Evolutionary conservation across 2,329 filamentous ascomycete genomes (phyloP), one percentile per base, ranked within the genome.

Genomic region (Colletotrichum incanum): DNA sequence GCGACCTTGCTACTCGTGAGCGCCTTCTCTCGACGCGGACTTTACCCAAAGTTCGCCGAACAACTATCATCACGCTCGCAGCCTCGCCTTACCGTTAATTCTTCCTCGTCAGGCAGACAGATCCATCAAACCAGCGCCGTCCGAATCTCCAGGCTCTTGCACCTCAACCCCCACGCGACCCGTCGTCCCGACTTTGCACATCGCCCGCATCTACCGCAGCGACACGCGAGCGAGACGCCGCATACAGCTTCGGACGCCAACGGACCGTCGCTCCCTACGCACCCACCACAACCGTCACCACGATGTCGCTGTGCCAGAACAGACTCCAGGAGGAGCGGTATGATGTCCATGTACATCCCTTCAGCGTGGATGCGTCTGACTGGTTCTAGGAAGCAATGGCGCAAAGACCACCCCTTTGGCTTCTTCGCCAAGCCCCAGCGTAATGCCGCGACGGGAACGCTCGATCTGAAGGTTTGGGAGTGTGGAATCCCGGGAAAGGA

Each of bases 381-480:
- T 59, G 52, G 64, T 50, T 47, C 37, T 77, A 98, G 95, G 75
- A 98, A 98, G 85, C 94, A 98, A 85, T 99, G 96, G 96, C 92
- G 96, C 76, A 92, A 92, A 80, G 96, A 99, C 77, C 96, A 99
- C 79, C 97, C 97, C 0, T 99, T 99, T 79, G 96, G 96, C 73
- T 99, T 99, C 86, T 98, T 93, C 82, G 96, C 96, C 31, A 94
- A 95, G 80, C 96, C 97, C 16, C 87, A 92, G 74, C 93, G 96
- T 77, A 95, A 91, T 74, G 56, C 72, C 0, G 83, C 92, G 23
- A 89, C 94, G 76, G 95, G 95, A 67, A 91, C 94, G 1, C 89
- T 98, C 64, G 96, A 99, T 80, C 87, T 99, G 75, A 98, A 98
- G 88, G 90, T 91, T 75, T 99, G 96, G 96, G 95, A 98, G 78